phyloP scores from a whole-genome alignment of 2,329 filamentous ascomycete genomes.

The Sclerotinia minor region DNA sequence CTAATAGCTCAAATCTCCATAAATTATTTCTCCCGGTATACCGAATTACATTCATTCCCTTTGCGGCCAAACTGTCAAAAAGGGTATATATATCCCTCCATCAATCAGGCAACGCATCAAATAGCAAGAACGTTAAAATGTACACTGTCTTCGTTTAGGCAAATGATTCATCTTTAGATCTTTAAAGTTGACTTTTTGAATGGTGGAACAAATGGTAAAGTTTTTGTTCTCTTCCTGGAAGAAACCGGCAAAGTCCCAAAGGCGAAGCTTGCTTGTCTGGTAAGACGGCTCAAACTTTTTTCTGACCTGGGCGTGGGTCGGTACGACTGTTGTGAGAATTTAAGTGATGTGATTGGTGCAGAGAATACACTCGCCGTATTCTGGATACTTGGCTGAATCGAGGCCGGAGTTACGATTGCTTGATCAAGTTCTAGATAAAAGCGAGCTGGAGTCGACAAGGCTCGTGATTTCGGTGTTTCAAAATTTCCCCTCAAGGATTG shows the following conservation, averaged over 20 bases:
- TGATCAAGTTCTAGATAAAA: background rate
- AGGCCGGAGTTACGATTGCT: background rate
- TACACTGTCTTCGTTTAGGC: background rate
- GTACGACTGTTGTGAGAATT: conserved; percentile 2
- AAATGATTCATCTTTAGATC: background rate
- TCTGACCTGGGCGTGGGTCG: background rate
- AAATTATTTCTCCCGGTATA: background rate
- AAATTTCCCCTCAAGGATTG: conserved; percentile 2
- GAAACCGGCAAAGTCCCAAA: conserved; percentile 18
- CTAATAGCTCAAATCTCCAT: background rate
- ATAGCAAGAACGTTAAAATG: background rate
- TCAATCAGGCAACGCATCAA: background rate
- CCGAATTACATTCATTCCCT: no score
- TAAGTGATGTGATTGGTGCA: background rate
- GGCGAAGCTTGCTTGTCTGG: conserved; percentile 15
- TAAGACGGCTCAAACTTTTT: conserved; percentile 23
- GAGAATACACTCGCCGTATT: background rate
- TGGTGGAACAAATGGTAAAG: conserved; percentile 22
- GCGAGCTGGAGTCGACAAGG: conserved; percentile 22
- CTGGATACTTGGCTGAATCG: background rate
- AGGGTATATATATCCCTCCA: background rate
- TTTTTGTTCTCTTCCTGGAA: conserved; percentile 19
- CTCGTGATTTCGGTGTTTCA: background rate
- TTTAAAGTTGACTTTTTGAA: conserved; percentile 15
- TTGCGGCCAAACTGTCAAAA: background rate